Conservation (phyloP, 1,284 basidiomycete species). For the Rhodotorula mucilaginosa region DNA sequence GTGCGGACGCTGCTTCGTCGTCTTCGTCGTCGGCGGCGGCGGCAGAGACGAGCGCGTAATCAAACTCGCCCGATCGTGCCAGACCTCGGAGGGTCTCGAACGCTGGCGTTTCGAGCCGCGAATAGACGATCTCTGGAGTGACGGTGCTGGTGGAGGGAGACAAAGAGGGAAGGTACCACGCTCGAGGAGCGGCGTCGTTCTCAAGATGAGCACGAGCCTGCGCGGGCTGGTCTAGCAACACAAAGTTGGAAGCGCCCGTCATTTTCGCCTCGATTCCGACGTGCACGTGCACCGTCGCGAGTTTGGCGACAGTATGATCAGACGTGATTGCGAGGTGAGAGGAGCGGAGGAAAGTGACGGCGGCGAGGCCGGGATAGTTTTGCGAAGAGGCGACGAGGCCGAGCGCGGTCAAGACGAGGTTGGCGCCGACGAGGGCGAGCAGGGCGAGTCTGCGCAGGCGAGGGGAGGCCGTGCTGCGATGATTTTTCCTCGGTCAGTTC, state of each 20-base stretch:
- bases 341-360: conserved; percentile 5
- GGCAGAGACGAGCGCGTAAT: conserved; percentile 7
- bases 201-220: not conserved
- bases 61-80: not conserved
- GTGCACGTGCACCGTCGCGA: conserved; percentile 5
- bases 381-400: conserved; percentile 11
- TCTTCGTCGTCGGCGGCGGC: not conserved
- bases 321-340: no score
- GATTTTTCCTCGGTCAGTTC: no score
- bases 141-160: fast-evolving
- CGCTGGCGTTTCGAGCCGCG: conserved; percentile 3
- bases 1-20: not conserved
- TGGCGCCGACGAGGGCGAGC: conserved; percentile 10
- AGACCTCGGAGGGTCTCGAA: not conserved
- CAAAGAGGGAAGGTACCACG: conserved; percentile 16
- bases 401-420: conserved; percentile 16
- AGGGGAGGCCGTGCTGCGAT: conserved; percentile 11
- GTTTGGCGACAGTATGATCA: no score
- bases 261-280: conserved; percentile 20
- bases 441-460: conserved; percentile 10
- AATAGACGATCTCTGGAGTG: not conserved
- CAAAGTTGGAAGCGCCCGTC: conserved; percentile 26
- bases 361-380: conserved; percentile 23
- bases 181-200: not conserved
- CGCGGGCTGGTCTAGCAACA: conserved; percentile 10